Conservation (phyloP, 2,329 filamentous ascomycete species). For the Arachnomyces sp. region DNA sequence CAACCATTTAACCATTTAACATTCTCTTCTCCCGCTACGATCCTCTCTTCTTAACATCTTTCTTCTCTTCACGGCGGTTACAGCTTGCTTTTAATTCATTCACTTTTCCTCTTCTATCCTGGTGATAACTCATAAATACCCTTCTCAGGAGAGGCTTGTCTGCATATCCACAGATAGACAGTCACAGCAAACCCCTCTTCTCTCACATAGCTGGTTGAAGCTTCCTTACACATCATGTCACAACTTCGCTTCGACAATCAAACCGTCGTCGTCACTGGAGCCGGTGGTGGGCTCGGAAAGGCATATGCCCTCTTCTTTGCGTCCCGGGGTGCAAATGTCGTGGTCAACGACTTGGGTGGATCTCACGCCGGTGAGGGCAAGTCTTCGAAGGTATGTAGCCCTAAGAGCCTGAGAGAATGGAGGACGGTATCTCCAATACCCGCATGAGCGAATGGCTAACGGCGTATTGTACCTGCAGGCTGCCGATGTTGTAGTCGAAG, state of each 20-base stretch:
- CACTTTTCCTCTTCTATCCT: no score
- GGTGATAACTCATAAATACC: no score
- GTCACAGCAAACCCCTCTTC: conserved; percentile 1
- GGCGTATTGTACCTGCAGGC: conserved; percentile 67
- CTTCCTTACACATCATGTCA: conserved; percentile 45
- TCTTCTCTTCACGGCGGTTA: no score
- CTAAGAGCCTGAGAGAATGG: background rate
- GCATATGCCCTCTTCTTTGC: conserved; percentile 85
- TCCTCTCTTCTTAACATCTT: no score
- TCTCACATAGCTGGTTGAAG: background rate
- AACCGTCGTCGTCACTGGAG: conserved; percentile 81
- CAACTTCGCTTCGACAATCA: conserved; percentile 79
- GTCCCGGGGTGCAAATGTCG: conserved; percentile 83
- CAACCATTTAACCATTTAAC: no score
- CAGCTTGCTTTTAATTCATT: no score
- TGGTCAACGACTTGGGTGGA: conserved; percentile 92
- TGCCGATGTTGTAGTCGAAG: conserved; percentile 42
- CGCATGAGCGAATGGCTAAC: conserved; percentile 59
- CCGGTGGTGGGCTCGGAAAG: conserved; percentile 73
- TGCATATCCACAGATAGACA: background rate
- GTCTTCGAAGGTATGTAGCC: conserved; percentile 66
- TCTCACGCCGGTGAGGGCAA: conserved; percentile 90
- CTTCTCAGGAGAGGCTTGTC: no score
- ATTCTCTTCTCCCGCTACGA: no score
- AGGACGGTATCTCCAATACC: background rate